These are phyloP conservation scores for Fusarium scirpi DNA, from an alignment of 2,329 filamentous ascomycete species.

Conservation along the genomic window DNA sequence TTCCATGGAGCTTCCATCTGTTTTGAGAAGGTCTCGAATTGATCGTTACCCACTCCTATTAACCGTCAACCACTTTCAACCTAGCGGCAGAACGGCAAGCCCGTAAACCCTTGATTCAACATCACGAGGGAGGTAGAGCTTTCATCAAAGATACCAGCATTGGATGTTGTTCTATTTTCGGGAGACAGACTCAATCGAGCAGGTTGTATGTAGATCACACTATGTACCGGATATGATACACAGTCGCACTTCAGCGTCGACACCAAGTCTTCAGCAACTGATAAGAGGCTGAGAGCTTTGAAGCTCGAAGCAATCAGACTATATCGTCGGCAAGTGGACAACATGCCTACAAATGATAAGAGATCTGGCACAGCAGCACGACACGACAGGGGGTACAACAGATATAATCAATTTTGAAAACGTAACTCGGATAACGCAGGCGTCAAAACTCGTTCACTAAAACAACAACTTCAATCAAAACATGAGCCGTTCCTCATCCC, in stretches of 20 bases:
- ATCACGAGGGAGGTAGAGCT: constrained; percentile 22
- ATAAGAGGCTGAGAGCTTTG: not conserved
- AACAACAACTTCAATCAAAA: constrained; percentile 43
- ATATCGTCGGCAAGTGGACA: not conserved
- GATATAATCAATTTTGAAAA: constrained; percentile 26
- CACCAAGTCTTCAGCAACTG: not conserved
- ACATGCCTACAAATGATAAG: not conserved
- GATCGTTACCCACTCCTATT: not conserved
- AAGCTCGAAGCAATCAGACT: not conserved
- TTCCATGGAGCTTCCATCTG: not conserved
- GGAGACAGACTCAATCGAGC: constrained; percentile 17
- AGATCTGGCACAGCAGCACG: not conserved
- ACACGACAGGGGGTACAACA: not conserved
- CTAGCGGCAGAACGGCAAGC: constrained; percentile 18
- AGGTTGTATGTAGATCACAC: constrained; percentile 18
- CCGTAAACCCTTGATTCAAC: constrained; percentile 12
- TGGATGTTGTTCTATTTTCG: not conserved
- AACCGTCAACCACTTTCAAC: constrained; percentile 8
- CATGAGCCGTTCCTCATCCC: constrained; percentile 47
- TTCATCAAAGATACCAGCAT: not conserved
- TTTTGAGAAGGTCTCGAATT: constrained; percentile 7
- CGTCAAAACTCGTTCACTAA: constrained; percentile 31
- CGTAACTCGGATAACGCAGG: constrained; percentile 33
- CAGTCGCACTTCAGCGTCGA: not conserved
- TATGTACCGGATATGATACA: not conserved